Conservation (phyloP, 1,139 yeast species). For the Yamadazyma epiphylla region DNA sequence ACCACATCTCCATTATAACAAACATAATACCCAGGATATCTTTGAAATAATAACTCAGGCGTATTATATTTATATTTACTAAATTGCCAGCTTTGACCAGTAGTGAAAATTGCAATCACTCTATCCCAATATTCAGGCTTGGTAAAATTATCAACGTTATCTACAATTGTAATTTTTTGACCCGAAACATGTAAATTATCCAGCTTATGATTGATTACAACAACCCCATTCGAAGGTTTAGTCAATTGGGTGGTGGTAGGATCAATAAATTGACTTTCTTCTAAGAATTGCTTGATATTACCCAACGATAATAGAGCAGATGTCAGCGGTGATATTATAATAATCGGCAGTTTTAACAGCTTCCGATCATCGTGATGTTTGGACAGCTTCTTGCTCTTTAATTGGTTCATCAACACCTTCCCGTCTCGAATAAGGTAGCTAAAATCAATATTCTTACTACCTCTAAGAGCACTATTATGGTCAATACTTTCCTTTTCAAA, state of each 20-base stretch:
- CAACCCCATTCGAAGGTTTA: conserved; percentile 40
- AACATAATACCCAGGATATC: conserved; percentile 78
- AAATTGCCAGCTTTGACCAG: conserved; percentile 98
- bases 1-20: conserved; percentile 75
- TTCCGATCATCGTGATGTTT: conserved; percentile 8
- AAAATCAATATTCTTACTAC: conserved; percentile 71
- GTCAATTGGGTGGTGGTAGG: conserved; percentile 38
- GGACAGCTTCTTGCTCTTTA: conserved; percentile 39
- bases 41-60: conserved; percentile 78
- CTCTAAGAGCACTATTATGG: conserved; percentile 79
- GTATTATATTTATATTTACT: conserved; percentile 78
- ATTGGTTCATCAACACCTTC: conserved; percentile 52
- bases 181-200: conserved; percentile 53
- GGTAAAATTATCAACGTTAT: conserved; percentile 81
- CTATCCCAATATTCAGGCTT: conserved; percentile 98
- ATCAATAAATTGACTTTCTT: conserved; percentile 67
- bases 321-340: conserved; percentile 90
- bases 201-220: conserved; percentile 53
- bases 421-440: conserved; percentile 73
- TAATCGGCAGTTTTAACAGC: conserved; percentile 74
- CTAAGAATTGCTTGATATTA: conserved; percentile 79
- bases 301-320: conserved; percentile 80
- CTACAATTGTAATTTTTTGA: conserved; percentile 72
- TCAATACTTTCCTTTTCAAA: conserved; percentile 69
- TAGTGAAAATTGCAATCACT: conserved; percentile 91